Base-by-base conservation (phyloP, 202 grass and related monocot species). In the Setaria italica region DNA sequence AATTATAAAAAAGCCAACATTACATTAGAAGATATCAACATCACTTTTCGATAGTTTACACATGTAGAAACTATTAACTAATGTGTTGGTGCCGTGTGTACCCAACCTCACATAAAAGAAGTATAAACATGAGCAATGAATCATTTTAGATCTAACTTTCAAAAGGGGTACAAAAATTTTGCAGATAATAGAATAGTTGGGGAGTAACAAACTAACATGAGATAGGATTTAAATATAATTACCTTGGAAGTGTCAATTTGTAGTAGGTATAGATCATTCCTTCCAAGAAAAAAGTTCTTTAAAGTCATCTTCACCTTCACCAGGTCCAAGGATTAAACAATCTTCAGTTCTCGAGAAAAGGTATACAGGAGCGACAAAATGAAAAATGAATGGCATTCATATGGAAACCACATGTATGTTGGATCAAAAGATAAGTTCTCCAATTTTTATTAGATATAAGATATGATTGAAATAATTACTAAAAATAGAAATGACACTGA, bases 231-330 rank as follows among this genome's bases (percentile, higher is more conserved):
- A 76, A 88, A 70, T 54, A 56, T 57, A 58, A 82, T 71, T 88
- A 97, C 92, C 95, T 93, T 97, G 64, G 77, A 19, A 75, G 77
- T 64, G 62, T 92, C 80, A 46, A 97, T 73, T 68, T 93, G 85
- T 49, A 97, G 83, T 70, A 97, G 82, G 82, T 90, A 95, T 74
- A 97, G 92, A 72, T 93, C 91, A 37, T 81, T 67, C 77, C 84
- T 86, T 33, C 85, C 85, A 8, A 51, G 11, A 60, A 91, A 97
- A 56, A 89, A 95, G 69, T 95, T 97, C 1, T 49, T 86, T 73
- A 97, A 62, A 9, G 88, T 87, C 89, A 87, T 92, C 92, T 84
- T 97, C 21, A 97, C 92, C 92, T 97, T 80, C 76, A 93, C 17
- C 47, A 87, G 17, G 56, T 20, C 39, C 47, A 80, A 82, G 9